Percentiles rank a stretch among this genome's conserved stretches.
These are phyloP conservation scores for Acidomyces sp. DNA, from an alignment of 495 filamentous ascomycete species.

Conservation along the genomic window DNA sequence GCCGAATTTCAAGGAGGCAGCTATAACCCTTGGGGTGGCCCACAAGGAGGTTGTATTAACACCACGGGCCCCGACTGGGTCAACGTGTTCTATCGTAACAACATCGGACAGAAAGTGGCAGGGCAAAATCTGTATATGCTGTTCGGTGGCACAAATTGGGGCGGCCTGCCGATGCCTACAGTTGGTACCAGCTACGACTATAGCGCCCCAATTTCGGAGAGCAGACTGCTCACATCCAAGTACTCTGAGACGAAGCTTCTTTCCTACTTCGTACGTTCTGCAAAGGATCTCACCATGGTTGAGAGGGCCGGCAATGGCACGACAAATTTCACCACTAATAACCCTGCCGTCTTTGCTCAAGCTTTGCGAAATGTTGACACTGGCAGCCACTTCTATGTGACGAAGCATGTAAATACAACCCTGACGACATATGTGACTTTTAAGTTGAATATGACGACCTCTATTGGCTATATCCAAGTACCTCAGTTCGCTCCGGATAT, in stretches of 20 bases:
- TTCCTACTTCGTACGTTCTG: slow-evolving; percentile 41
- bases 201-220: slow-evolving; percentile 42
- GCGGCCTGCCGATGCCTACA: slow-evolving; percentile 22
- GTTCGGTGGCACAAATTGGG: slow-evolving; percentile 50
- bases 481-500: slow-evolving; percentile 26
- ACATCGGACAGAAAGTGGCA: slow-evolving; percentile 35
- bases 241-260: slow-evolving; percentile 50
- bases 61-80: slow-evolving; percentile 38
- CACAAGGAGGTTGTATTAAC: slow-evolving; percentile 37
- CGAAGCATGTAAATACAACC: slow-evolving; percentile 39
- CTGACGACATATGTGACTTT: slow-evolving; percentile 36
- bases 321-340: slow-evolving; percentile 36
- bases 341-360: slow-evolving; percentile 32
- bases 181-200: slow-evolving; percentile 19
- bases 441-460: slow-evolving; percentile 42
- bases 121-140: slow-evolving; percentile 33
- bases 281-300: slow-evolving; percentile 40
- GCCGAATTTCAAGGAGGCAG: slow-evolving; percentile 53
- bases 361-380: slow-evolving; percentile 44
- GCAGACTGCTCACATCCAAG: slow-evolving; percentile 42
- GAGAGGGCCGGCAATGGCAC: slow-evolving; percentile 46
- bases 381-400: slow-evolving; percentile 43
- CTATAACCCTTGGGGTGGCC: slow-evolving; percentile 49
- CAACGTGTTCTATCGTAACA: slow-evolving; percentile 48
- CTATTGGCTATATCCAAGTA: slow-evolving; percentile 37